phyloP scores from a whole-genome alignment of 1,284 basidiomycete species.

The Ganoderma boninense region DNA sequence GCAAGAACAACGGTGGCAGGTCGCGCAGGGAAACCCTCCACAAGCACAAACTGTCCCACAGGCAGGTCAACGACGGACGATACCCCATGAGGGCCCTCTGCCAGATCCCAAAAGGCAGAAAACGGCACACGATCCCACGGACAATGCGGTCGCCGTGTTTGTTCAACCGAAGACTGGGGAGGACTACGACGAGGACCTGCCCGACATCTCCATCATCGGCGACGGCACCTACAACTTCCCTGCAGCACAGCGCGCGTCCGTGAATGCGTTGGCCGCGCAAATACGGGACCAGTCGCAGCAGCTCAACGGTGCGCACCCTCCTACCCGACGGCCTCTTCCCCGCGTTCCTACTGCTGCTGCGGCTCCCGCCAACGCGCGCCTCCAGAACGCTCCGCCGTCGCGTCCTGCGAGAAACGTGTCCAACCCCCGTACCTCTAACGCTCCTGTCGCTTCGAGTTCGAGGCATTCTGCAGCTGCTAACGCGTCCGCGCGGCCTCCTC shows the following conservation, averaged over 20 bases:
- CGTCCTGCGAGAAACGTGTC: not conserved
- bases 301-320: conserved; percentile 7
- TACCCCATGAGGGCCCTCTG: conserved; percentile 12
- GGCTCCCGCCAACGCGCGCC: not conserved
- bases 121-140: conserved; percentile 19
- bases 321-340: not conserved
- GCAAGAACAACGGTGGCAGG: conserved; percentile 60
- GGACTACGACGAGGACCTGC: conserved; percentile 59
- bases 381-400: not conserved
- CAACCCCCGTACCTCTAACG: not conserved
- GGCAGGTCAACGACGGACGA: conserved; percentile 31
- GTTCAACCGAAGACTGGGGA: conserved; percentile 30
- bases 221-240: conserved; percentile 48
- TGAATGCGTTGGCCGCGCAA: conserved; percentile 24
- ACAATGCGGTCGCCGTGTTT: conserved; percentile 9
- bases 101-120: conserved; percentile 27
- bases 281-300: not conserved
- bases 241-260: conserved; percentile 21
- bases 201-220: conserved; percentile 60
- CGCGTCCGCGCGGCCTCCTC: not conserved
- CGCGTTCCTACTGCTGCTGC: not conserved
- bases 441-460: conserved; percentile 6
- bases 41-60: conserved; percentile 3
- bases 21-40: conserved; percentile 37
- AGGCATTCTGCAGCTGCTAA: not conserved